Base-by-base conservation (phyloP, 148 eudicot genomes). In the Rhododendron molle region DNA sequence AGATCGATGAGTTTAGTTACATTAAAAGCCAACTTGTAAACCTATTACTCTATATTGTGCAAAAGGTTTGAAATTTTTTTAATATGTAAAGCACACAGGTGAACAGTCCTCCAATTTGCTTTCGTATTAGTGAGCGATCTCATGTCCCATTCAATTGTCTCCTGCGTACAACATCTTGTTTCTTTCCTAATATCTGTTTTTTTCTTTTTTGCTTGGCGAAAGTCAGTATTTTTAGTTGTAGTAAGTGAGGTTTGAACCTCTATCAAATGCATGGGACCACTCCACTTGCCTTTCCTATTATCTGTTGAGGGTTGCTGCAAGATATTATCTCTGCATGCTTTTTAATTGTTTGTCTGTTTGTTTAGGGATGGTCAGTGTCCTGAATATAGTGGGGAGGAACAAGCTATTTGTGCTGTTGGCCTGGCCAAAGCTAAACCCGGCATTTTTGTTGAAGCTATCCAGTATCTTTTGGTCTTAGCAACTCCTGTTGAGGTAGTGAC, bases 361-460 rank as follows among this genome's bases (percentile, higher is more conserved):
- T 87, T 54, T 83, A 97, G 99, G 96, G 99, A 97, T 92, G 98
- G 98, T 62, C 99, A 95, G 71, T 97, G 99, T 87, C 98, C 98
- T 80, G 99, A 97, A 90, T 97, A 93, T 85, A 93, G 93, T 85
- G 96, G 93, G 58, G 99, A 97, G 92, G 98, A 95, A 89, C 98
- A 97, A 92, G 98, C 98, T 89, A 95, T 97, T 32, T 95, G 98
- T 89, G 98, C 98, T 84, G 98, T 97, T 89, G 98, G 96, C 89
- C 90, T 97, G 71, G 95, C 91, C 74, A 95, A 94, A 89, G 90
- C 94, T 81, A 97, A 93, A 89, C 92, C 95, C 86, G 98, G 98
- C 69, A 90, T 97, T 73, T 95, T 97, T 86, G 92, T 97, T 85
- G 99, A 95, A 88, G 98, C 99, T 84, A 97, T 97, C 84, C 96